Percentiles rank a stretch among this genome's conserved stretches.
phyloP scores from a whole-genome alignment of 129 eudicot species.

The Flaveria brownii region DNA sequence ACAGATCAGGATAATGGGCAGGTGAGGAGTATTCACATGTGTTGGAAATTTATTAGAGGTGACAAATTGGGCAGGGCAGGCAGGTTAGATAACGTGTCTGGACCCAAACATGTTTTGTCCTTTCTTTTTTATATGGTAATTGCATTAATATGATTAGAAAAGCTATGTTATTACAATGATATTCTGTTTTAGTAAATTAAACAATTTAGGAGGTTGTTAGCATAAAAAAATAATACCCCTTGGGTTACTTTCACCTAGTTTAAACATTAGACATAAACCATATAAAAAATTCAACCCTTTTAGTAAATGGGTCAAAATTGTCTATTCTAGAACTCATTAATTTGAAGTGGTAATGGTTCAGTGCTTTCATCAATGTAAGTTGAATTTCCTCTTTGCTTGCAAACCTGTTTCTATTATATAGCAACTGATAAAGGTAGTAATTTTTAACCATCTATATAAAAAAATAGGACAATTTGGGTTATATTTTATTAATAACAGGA shows the following conservation, averaged over 20 bases:
- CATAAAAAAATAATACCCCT: neutral
- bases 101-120: neutral
- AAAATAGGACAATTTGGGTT: neutral
- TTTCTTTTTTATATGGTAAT: neutral
- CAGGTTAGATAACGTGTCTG: slow-evolving; percentile 9
- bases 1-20: slow-evolving; percentile 31
- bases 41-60: slow-evolving; percentile 12
- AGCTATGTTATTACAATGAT: neutral
- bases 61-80: slow-evolving; percentile 9
- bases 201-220: too few species aligned
- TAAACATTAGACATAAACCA: neutral
- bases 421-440: neutral
- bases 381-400: too few species aligned
- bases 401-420: neutral
- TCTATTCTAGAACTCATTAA: neutral
- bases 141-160: neutral
- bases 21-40: slow-evolving; percentile 35
- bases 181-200: too few species aligned
- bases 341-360: neutral
- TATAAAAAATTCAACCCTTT: neutral
- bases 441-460: neutral
- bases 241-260: slow-evolving; percentile 11
- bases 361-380: too few species aligned
- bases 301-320: neutral
- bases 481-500: neutral